Conservation (phyloP, 441 rosid species). For the Erodium trifolium region DNA sequence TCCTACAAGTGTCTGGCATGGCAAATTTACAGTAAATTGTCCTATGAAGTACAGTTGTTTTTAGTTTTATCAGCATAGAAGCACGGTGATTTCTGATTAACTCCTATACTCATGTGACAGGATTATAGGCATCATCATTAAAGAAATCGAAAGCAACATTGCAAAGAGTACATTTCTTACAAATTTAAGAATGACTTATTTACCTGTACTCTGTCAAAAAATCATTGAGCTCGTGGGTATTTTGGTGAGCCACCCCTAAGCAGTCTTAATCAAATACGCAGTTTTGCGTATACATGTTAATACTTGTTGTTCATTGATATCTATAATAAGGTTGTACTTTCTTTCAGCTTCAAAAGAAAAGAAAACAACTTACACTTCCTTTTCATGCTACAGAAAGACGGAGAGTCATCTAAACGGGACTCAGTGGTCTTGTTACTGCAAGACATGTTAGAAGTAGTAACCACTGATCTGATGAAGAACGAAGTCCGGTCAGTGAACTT, state of each 20-base stretch:
- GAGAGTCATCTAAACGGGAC: conserved; percentile 65
- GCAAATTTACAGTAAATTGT: not conserved
- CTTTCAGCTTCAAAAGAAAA: too few species aligned
- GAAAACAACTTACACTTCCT: conserved; percentile 5
- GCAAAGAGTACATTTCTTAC: conserved; percentile 73
- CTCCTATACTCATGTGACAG: conserved; percentile 33
- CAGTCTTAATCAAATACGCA: not conserved
- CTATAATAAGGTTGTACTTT: not conserved
- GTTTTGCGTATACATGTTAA: not conserved
- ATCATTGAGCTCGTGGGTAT: conserved; percentile 84
- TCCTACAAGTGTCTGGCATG: not conserved
- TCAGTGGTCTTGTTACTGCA: conserved; percentile 72
- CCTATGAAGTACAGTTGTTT: not conserved
- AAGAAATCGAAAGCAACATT: conserved; percentile 85
- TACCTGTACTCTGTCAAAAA: conserved; percentile 66
- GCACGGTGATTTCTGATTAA: too few species aligned
- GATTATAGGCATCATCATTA: conserved; percentile 73
- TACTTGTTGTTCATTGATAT: not conserved
- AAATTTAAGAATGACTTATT: conserved; percentile 77
- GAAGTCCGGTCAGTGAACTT: conserved; percentile 74
- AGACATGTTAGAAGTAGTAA: conserved; percentile 94
- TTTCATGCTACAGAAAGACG: conserved; percentile 71
- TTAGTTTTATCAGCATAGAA: not conserved
- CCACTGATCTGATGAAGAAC: conserved; percentile 91
- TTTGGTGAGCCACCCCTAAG: conserved; percentile 49